Evolutionary conservation across 1,139 yeast species (phyloP), one percentile per base, ranked within the genome.

Genomic region (Suhomyces wounanorum): DNA sequence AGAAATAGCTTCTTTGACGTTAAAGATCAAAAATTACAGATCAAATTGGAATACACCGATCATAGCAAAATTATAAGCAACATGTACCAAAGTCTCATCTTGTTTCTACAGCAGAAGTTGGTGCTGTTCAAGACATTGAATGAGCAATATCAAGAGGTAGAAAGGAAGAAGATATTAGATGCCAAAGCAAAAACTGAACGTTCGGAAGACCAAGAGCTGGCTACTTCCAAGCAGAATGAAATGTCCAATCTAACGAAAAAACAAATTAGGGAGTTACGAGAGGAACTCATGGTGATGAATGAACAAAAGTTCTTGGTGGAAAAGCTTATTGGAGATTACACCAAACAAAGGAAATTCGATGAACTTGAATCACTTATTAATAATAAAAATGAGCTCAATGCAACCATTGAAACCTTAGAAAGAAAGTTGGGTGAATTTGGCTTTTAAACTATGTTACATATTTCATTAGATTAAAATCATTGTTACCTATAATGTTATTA

Each of bases 211-310:
- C 18, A 23, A 6, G 13, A 21, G 17, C 37, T 39, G 8, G 48
- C 31, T 11, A 31, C 49, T 17, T 26, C 39, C 36, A 52, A 45
- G 5, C 33, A 40, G 5, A 11, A n/a, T 2, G 53, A 50, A 17
- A 33, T 21, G 1, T 72, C 79, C 1, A 62, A 65, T 41, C 57
- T 81, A 10, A 72, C 79, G 1, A 77, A 78, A 59, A 70, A 70
- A 45, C 82, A 84, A 57, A 81, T 87, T 5, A 73, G 89, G 48
- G 78, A 77, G 51, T 69, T 80, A 36, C 74, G 95, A 50, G 95
- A 90, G 59, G 87, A 87, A 58, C 68, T 92, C 51, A 87, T 91
- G 86, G 97, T 92, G 13, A 72, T 90, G 68, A 87, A 87, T 56
- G 97, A 92, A 62, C 98, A 92, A 62, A 77, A 78, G 61, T 90